Evolutionary conservation across 352 stramenopile genomes (phyloP), one percentile per base, ranked within the genome.

Genomic region (Globisporangium paroecandrum): DNA sequence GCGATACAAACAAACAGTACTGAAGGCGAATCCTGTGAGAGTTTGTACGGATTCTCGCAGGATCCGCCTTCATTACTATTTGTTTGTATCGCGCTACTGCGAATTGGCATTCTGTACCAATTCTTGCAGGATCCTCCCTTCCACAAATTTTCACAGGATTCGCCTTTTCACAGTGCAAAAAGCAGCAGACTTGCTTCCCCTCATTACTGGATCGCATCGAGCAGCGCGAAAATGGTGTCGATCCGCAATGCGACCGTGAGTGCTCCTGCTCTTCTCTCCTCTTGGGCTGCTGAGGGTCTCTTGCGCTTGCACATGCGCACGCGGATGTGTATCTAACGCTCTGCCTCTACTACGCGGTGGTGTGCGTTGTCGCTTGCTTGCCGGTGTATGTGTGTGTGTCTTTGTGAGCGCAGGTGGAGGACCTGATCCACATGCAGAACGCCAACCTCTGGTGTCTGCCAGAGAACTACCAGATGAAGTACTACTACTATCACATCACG

Each of bases 391-490:
- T 38, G 5, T 55, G 5, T 22, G 15, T 29, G 32, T 10, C 32
- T 38, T 38, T 29, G 41, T 27, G 22, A 36, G 5, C 12, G 20
- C 67, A 97, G 89, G 87, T 92, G 43, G 78, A 94, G 62, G 98
- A 99, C 84, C 82, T 99, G 58, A 73, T 99, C 34, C 90, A 98
- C 76, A 99, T 99, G 89, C 97, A 99, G 79, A 98, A 97, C 60
- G 97, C 96, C 61, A 99, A 99, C 80, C 82, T 99, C 38, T 99
- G 97, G 95, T 99, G 98, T 84, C 87, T 99, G 58, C 98, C 98
- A 3, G 98, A 99, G 77, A 99, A 99, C 81, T 99, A 99, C 80
- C 96, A 99, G 83, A 98, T 99, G 91, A 99, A 99, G 78, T 99
- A 99, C 81, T 99, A 99, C 81, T 98, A 99, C 70, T 99, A 99